These are phyloP conservation scores for Tylopilus sp. DNA, from an alignment of 768 basidiomycete species.

Conservation along the genomic window DNA sequence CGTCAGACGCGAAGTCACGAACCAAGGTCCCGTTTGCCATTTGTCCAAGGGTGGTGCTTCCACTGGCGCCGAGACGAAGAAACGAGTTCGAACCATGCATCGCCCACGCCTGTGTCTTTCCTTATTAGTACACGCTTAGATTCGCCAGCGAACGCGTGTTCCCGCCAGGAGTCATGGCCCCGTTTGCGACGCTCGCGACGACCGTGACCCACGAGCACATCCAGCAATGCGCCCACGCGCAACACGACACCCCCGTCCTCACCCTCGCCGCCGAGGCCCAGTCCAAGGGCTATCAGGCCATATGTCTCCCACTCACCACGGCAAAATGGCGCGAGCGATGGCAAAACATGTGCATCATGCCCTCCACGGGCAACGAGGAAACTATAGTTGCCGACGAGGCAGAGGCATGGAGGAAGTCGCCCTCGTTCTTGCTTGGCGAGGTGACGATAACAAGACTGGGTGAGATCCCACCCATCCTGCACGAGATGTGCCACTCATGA, in stretches of 20 bases:
- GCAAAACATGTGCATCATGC: constrained; percentile 82
- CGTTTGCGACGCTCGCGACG: constrained; percentile 28
- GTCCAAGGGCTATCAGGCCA: constrained; percentile 66
- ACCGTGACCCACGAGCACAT: constrained; percentile 38
- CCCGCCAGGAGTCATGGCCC: constrained; percentile 20
- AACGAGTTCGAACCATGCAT: constrained; percentile 10
- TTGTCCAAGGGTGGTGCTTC: constrained; percentile 19
- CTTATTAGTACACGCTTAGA: constrained; percentile 4
- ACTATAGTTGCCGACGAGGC: constrained; percentile 53
- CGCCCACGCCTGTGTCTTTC: constrained; percentile 17
- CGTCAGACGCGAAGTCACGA: constrained; percentile 11
- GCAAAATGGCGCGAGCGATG: constrained; percentile 83
- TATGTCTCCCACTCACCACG: constrained; percentile 89
- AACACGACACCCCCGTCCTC: constrained; percentile 48
- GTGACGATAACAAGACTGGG: constrained; percentile 86
- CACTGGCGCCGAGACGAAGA: background rate
- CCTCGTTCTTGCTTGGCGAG: constrained; percentile 77
- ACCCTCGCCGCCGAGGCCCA: constrained; percentile 49
- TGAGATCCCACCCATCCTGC: constrained; percentile 29
- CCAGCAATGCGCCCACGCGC: constrained; percentile 23
- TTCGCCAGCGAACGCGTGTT: constrained; percentile 7
- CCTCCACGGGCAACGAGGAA: constrained; percentile 40
- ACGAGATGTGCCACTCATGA: constrained; percentile 14
- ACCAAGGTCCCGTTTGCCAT: constrained; percentile 11
- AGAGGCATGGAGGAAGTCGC: constrained; percentile 84